Percentiles rank a stretch among this genome's conserved stretches.
phyloP scores from a whole-genome alignment of 805 yeast species.

The Sugiyamaella marilandica region DNA sequence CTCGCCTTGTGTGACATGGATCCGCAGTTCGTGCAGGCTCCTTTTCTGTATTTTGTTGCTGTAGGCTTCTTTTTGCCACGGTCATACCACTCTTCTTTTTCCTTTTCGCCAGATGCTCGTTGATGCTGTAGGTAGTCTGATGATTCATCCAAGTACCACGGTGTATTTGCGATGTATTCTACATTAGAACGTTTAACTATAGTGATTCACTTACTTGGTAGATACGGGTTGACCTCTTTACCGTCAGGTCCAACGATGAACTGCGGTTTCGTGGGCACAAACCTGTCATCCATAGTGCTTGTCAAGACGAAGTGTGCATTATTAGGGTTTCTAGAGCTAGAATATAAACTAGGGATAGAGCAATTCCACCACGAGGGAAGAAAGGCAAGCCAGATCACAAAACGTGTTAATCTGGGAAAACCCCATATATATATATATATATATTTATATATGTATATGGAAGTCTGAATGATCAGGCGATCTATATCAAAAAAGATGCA shows the following conservation, averaged over 20 bases:
- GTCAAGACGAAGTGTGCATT: too few relatives aligned
- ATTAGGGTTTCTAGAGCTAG: too few relatives aligned
- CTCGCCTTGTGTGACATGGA: conserved; percentile 43
- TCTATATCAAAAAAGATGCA: too few relatives aligned
- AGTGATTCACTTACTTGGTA: conserved; percentile 24
- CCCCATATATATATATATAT: too few relatives aligned
- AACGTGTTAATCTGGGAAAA: too few relatives aligned
- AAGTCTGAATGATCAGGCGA: too few relatives aligned
- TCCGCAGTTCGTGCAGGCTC: conserved; percentile 58
- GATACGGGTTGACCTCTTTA: conserved; percentile 32
- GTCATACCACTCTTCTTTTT: conserved; percentile 27
- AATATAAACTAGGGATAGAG: too few relatives aligned
- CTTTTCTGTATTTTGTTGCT: conserved; percentile 34
- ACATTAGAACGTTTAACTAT: not conserved
- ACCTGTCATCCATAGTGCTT: not conserved
- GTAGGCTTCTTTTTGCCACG: conserved; percentile 29
- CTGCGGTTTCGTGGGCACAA: conserved; percentile 3
- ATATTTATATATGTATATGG: too few relatives aligned
- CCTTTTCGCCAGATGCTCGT: conserved; percentile 20
- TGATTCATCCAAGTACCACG: conserved; percentile 30
- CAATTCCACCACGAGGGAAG: too few relatives aligned
- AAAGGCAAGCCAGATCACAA: too few relatives aligned
- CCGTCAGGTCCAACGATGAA: conserved; percentile 7
- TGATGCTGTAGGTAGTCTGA: conserved; percentile 28
- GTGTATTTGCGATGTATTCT: conserved; percentile 29